Conservation (phyloP, 371 early-diverging fungal species). For the Rhizomucor pusillus region DNA sequence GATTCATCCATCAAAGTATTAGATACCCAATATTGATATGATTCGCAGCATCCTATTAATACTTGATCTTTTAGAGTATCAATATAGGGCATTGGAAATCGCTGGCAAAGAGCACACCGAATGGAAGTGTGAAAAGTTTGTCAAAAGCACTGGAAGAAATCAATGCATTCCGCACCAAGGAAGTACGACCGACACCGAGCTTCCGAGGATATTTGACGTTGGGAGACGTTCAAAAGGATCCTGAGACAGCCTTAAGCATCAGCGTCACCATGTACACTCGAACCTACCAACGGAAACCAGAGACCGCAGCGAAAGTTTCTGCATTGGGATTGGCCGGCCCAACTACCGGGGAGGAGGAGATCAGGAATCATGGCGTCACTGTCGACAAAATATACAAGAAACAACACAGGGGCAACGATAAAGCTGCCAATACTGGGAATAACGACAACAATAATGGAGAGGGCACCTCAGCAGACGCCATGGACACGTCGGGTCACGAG, state of each 20-base stretch:
- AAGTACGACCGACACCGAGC: slow-evolving; percentile 54
- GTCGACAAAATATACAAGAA: slow-evolving; percentile 40
- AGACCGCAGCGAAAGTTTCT: slow-evolving; percentile 62
- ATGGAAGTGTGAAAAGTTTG: slow-evolving; percentile 28
- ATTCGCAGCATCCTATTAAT: no score
- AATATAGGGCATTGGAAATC: slow-evolving; percentile 23
- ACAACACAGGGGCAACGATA: slow-evolving; percentile 17
- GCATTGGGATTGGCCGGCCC: slow-evolving; percentile 39
- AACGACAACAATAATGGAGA: slow-evolving; percentile 4
- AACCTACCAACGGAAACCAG: slow-evolving; percentile 47
- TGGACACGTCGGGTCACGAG: slow-evolving; percentile 8
- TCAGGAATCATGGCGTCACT: slow-evolving; percentile 45
- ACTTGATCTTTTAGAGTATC: neutral
- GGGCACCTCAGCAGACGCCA: slow-evolving; percentile 19
- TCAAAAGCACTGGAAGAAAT: slow-evolving; percentile 52
- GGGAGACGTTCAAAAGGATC: slow-evolving; percentile 42
- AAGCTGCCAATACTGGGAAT: neutral
- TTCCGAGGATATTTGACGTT: slow-evolving; percentile 56
- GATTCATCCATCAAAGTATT: slow-evolving; percentile 10
- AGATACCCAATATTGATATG: no score
- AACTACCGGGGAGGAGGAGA: slow-evolving; percentile 2
- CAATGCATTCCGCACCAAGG: slow-evolving; percentile 45
- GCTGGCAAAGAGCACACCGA: slow-evolving; percentile 11
- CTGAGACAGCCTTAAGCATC: slow-evolving; percentile 43
- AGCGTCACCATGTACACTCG: slow-evolving; percentile 58